These are phyloP conservation scores for Stephanocyclus meneghinianus DNA, from an alignment of 352 stramenopile species.

Conservation along the genomic window DNA sequence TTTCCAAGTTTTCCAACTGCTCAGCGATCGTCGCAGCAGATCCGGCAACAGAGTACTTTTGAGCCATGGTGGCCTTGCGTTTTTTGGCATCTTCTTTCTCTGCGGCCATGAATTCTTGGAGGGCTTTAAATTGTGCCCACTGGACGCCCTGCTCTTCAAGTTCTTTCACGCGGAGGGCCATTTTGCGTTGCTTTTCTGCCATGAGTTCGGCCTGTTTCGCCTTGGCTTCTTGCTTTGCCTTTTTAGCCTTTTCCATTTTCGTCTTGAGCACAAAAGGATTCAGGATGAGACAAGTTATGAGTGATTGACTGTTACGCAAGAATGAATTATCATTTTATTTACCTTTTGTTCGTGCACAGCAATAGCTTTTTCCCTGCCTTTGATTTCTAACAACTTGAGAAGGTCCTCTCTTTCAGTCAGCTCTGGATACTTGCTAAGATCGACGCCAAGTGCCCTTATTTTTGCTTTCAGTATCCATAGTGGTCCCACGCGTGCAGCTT, in stretches of 20 bases:
- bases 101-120: slow-evolving; percentile 78
- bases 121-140: slow-evolving; percentile 79
- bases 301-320: not conserved
- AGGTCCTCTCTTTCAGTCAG: slow-evolving; percentile 83
- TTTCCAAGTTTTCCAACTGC: slow-evolving; percentile 79
- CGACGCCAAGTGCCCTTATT: slow-evolving; percentile 70
- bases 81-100: slow-evolving; percentile 73
- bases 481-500: slow-evolving; percentile 71
- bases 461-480: slow-evolving; percentile 78
- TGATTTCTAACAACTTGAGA: slow-evolving; percentile 80
- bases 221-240: slow-evolving; percentile 56
- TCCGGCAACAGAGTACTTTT: slow-evolving; percentile 62
- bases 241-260: slow-evolving; percentile 59
- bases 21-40: slow-evolving; percentile 63
- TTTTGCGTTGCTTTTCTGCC: slow-evolving; percentile 65
- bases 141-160: slow-evolving; percentile 73
- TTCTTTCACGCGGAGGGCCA: slow-evolving; percentile 65
- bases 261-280: slow-evolving; percentile 18
- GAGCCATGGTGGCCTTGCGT: slow-evolving; percentile 68
- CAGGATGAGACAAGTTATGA: not conserved
- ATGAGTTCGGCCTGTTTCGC: slow-evolving; percentile 60
- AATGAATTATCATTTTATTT: not conserved
- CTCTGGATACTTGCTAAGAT: slow-evolving; percentile 82
- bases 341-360: slow-evolving; percentile 61
- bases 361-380: slow-evolving; percentile 66